Conservation (phyloP, 176 grass and related monocot species). For the Metroxylon sagu region DNA sequence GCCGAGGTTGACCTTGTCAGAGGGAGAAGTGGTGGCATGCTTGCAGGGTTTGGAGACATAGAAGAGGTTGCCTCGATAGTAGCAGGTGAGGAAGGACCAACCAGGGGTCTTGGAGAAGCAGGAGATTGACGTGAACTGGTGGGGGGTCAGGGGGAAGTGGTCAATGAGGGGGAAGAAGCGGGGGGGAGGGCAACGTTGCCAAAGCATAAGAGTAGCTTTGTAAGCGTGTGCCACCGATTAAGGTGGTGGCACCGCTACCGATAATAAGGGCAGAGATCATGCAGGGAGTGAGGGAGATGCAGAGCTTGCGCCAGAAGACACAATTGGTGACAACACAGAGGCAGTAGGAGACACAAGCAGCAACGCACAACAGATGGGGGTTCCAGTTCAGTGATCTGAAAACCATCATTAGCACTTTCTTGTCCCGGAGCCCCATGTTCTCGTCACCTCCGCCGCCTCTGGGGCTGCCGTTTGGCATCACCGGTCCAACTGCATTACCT, state of each 20-base stretch:
- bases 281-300: constrained; percentile 42
- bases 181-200: constrained; percentile 17
- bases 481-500: too few relatives aligned
- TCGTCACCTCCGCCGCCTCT: not conserved
- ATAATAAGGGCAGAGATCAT: constrained; percentile 42
- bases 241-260: not conserved
- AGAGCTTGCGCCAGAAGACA: constrained; percentile 59
- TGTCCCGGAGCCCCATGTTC: not conserved
- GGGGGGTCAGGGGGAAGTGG: not conserved
- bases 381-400: not conserved
- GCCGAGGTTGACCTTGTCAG: constrained; percentile 24
- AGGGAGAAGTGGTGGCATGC: constrained; percentile 16
- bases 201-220: constrained; percentile 64
- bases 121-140: constrained; percentile 37
- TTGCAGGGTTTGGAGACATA: constrained; percentile 75
- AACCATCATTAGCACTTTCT: not conserved
- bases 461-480: too few relatives aligned
- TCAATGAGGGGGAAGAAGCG: constrained; percentile 9
- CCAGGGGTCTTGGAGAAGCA: constrained; percentile 87
- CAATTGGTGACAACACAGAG: constrained; percentile 49
- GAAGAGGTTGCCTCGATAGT: constrained; percentile 50
- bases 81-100: constrained; percentile 37
- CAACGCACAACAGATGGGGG: not conserved
- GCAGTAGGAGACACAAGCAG: not conserved
- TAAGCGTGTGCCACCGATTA: constrained; percentile 53